Percentiles rank a stretch among this genome's conserved stretches.
phyloP scores from a whole-genome alignment of 805 yeast species.

The Jamesozyma piceae region DNA sequence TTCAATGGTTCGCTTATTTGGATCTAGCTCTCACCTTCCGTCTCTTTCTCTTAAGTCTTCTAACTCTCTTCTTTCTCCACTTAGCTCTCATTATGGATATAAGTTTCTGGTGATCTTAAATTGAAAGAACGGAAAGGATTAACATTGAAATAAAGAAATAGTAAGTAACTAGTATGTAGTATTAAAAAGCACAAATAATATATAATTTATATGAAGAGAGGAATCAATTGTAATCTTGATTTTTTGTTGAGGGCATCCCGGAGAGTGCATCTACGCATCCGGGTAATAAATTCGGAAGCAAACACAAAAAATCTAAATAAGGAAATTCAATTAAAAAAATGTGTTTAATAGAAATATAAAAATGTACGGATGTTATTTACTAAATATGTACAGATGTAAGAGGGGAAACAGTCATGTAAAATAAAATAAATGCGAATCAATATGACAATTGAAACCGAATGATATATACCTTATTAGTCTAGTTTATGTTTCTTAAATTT shows the following conservation, averaged over 20 bases:
- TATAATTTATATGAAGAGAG: background rate
- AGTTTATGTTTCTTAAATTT: background rate
- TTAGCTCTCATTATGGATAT: constrained; percentile 70
- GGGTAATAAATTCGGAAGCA: background rate
- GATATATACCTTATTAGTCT: too few relatives aligned
- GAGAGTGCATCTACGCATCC: background rate
- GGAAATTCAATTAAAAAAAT: too few relatives aligned
- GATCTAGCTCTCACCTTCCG: constrained; percentile 99
- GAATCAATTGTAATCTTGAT: background rate
- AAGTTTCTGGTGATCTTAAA: constrained; percentile 2
- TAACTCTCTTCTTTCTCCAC: constrained; percentile 99
- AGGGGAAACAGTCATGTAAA: background rate
- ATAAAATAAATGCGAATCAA: too few relatives aligned
- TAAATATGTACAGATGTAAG: constrained; percentile 2
- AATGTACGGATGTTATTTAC: background rate
- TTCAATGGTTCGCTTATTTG: constrained; percentile 58
- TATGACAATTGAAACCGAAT: too few relatives aligned
- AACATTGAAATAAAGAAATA: background rate
- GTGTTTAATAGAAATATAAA: background rate
- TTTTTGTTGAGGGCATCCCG: background rate
- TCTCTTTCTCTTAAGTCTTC: constrained; percentile 99
- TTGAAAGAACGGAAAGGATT: background rate
- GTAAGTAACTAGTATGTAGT: background rate
- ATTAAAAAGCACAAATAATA: background rate
- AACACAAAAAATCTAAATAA: too few relatives aligned